Base-by-base conservation (phyloP, 163 green algal genomes). In the Scenedesmus sp. region DNA sequence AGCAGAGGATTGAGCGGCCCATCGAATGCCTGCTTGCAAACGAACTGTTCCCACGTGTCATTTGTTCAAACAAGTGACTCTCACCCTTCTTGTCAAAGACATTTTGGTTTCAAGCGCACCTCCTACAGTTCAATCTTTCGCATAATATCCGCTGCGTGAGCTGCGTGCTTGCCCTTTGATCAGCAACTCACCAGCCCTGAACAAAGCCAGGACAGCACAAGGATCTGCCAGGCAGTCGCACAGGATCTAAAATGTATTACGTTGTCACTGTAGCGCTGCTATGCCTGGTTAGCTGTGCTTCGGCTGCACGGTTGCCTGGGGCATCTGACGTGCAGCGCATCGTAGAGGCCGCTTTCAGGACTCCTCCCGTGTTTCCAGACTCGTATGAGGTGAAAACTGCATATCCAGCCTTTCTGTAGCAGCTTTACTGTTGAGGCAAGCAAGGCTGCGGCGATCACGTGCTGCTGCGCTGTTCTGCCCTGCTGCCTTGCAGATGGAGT, bases 401-500 rank as follows among this genome's bases (percentile, higher is more conserved):
- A n/a, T 1, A 3, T 84, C 8, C 6, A 10, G 57, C 3, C 34
- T 2, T 8, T 10, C 1, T n/a, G 2, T 15, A 46, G 70, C 70
- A 13, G 70, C 0, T 79, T 15, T 15, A 13, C 70, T 4, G 12
- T 23, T 79, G 70, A 16, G 70, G 23, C 23, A 79, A 23, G 23
- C 70, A 46, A 46, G 34, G 70, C 70, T 18, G 59, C 82, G 55
- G 82, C 82, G 74, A 15, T 81, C 84, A 77, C 57, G 60, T 77
- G 56, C 60, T 89, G 62, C 56, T 81, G 34, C 34, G 34, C 74
- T 46, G 82, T 86, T 20, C 52, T 86, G 81, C 81, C 34, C 34
- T 46, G 46, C 54, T 66, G 54, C 66, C 56, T 10, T 57, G 84
- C 88, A 92, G 77, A 88, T 92, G 77, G 76, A 88, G 8, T 92